Conservation (phyloP, 176 grass and related monocot genomes). For the Echinochloa phyllopogon region DNA sequence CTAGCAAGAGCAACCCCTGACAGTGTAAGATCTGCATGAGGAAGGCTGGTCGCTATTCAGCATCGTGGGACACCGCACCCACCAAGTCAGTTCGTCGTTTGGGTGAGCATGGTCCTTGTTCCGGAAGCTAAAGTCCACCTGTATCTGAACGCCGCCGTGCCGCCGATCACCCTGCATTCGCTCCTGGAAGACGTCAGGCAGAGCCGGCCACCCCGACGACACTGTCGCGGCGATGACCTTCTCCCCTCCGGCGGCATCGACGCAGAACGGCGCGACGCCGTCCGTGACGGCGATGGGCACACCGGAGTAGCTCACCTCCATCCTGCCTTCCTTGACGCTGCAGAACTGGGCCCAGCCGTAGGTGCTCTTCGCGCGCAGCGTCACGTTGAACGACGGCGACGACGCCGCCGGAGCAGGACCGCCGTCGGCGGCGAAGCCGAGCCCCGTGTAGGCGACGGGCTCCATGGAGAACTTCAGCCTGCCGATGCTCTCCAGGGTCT, state of each 20-base stretch:
- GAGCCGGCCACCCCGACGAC: conserved; percentile 4
- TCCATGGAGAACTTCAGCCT: conserved; percentile 12
- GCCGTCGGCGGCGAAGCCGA: background rate
- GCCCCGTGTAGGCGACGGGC: background rate
- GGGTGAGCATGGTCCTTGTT: background rate
- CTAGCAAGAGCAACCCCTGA: too few species aligned
- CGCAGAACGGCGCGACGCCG: background rate
- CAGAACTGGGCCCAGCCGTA: background rate
- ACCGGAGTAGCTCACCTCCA: background rate
- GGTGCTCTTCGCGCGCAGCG: background rate
- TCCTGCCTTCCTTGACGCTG: background rate
- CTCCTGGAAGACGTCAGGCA: background rate
- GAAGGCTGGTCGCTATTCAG: too few species aligned
- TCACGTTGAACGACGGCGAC: background rate
- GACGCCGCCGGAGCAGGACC: background rate
- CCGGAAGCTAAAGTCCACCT: background rate
- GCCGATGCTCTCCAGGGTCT: too few species aligned
- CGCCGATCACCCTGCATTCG: background rate
- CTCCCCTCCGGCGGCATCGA: background rate
- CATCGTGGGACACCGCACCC: background rate
- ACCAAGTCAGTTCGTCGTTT: background rate
- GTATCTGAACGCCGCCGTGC: background rate
- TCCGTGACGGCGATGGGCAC: background rate
- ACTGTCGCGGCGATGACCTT: background rate
- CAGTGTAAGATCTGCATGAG: too few species aligned